Base-by-base conservation (phyloP, 768 basidiomycete species). In the Russula griseocarnosa region DNA sequence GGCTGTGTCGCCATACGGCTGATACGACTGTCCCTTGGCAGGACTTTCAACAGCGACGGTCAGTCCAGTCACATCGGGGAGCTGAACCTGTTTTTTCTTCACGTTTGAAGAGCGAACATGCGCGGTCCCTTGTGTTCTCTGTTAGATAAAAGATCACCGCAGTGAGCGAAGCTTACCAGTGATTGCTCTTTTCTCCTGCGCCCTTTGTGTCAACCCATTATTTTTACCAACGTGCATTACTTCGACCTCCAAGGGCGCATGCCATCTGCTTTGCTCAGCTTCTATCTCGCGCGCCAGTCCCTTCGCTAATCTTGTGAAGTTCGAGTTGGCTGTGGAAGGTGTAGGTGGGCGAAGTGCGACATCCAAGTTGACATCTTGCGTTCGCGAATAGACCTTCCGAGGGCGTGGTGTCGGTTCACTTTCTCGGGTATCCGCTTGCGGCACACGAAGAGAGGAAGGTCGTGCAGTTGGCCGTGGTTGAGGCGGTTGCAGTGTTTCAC, bases 21-120 rank as follows among this genome's bases (percentile, higher is more conserved):
- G 76, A 66, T 87, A 79, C 16, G 79, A 67, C 18, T 79, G 79
- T 3, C 75, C 75, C 67, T 83, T 87, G 0, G 84, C 83, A 1
- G 92, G 92, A 5, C 88, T 88, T 57, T 84, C 83, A 16, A 92
- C 85, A 0, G 88, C 92, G 50, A 80, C 86, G 0, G 90, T 94
- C 11, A 94, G 73, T 0, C 92, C 92, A 9, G 92, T 94, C 5
- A 94, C 84, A 69, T 94, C 92, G 1, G 91, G 92, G 2, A 92
- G 76, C 55, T 86, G 82, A 22, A 91, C 61, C 18, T 46, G 58
- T 18, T 49, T 59, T 22, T 49, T 58, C 36, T 32, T 59, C 47
- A 18, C 22, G 7, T 53, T 61, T 28, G 58, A 66, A 28, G 57
- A 58, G 71, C 38, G 79, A 79, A 32, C 54, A 16, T 28, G 42